A percentile compares a stretch with the other conserved stretches of the same genome.
Evolutionary conservation across 2,329 filamentous ascomycete species (phyloP).

Genomic region (Ophiocordyceps camponoti-floridani): DNA sequence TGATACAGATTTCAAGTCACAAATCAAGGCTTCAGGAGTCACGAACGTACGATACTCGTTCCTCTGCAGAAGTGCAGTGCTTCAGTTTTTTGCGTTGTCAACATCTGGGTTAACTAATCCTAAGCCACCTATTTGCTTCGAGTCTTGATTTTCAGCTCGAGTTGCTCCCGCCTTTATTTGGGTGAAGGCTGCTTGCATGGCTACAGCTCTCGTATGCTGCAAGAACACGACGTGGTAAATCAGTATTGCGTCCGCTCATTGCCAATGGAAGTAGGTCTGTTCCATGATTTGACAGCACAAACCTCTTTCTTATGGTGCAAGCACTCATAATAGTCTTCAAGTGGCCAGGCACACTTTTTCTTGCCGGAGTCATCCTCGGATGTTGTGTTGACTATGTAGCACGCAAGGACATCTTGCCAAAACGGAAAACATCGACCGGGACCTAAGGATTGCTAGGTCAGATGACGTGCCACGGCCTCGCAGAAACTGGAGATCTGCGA

Average conservation of each 20-base stretch:
- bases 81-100: too few relatives aligned
- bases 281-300: conserved; percentile 11
- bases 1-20: too few relatives aligned
- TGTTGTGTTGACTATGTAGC: conserved; percentile 88
- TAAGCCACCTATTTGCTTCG: conserved; percentile 73
- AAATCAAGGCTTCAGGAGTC: too few relatives aligned
- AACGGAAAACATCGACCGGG: conserved; percentile 85
- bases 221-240: not conserved
- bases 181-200: conserved; percentile 71
- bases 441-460: conserved; percentile 18
- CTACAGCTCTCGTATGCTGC: conserved; percentile 60
- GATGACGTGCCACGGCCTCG: not conserved
- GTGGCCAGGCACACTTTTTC: conserved; percentile 65
- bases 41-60: too few relatives aligned
- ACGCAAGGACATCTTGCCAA: conserved; percentile 98
- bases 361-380: conserved; percentile 64
- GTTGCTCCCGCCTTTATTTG: conserved; percentile 59
- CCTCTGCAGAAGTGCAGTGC: too few relatives aligned
- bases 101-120: conserved; percentile 30
- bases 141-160: conserved; percentile 64
- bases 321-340: conserved; percentile 98
- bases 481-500: not conserved
- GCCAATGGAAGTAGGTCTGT: not conserved
- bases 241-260: not conserved
- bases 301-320: conserved; percentile 99